phyloP scores from a whole-genome alignment of 495 filamentous ascomycete genomes.

The Daldinia childiae region DNA sequence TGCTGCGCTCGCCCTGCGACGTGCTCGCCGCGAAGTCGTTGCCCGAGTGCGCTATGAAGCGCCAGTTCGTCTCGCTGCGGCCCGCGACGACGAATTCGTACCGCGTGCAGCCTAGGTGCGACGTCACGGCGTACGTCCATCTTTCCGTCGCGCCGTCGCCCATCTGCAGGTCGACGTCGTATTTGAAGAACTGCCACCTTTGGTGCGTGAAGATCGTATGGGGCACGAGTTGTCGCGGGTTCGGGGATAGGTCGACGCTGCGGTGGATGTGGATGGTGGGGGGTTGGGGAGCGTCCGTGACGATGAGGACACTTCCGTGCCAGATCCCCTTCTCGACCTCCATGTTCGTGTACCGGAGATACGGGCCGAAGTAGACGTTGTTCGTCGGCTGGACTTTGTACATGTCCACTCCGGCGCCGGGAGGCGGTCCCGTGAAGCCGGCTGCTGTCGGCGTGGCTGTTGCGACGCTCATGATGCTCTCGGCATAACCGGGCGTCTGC shows the following conservation, averaged over 20 bases:
- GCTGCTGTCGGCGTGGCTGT: constrained; percentile 72
- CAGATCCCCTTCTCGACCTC: constrained; percentile 90
- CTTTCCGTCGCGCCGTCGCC: constrained; percentile 80
- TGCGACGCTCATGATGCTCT: constrained; percentile 80
- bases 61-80: constrained; percentile 88
- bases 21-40: constrained; percentile 94
- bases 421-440: constrained; percentile 85
- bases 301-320: constrained; percentile 78
- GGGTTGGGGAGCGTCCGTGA: constrained; percentile 91
- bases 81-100: constrained; percentile 99
- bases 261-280: constrained; percentile 97
- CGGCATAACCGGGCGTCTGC: constrained; percentile 74
- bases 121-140: constrained; percentile 99
- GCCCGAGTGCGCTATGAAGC: constrained; percentile 94
- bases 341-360: constrained; percentile 96
- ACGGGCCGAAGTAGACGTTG: constrained; percentile 98
- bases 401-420: constrained; percentile 84
- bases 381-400: constrained; percentile 95
- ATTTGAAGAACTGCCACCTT: constrained; percentile 94
- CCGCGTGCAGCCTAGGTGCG: constrained; percentile 92
- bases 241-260: constrained; percentile 88
- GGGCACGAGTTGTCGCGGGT: constrained; percentile 87
- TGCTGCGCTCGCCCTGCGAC: constrained; percentile 81
- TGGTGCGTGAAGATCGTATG: constrained; percentile 88
- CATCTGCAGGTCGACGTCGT: constrained; percentile 93